A percentile compares a stretch with the other conserved stretches of the same genome.
Conservation (phyloP, 2,329 filamentous ascomycete species). For the Diaporthe sp. region DNA sequence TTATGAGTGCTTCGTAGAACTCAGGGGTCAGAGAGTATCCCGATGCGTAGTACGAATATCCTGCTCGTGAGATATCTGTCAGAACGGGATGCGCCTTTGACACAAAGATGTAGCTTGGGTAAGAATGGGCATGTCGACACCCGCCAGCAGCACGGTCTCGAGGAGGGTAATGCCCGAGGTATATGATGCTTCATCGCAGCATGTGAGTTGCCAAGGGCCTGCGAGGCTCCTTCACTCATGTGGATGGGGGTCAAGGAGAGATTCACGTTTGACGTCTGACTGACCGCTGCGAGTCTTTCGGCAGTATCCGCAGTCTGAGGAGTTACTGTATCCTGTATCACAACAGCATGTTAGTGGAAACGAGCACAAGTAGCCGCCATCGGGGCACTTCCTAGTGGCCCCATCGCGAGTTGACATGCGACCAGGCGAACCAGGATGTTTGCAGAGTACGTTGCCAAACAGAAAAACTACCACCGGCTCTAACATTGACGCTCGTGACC, state of each 20-base stretch:
- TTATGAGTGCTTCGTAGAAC: slow-evolving; percentile 79
- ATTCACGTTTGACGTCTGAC: slow-evolving; percentile 60
- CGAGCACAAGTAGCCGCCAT: slow-evolving; percentile 11
- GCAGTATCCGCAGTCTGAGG: slow-evolving; percentile 67
- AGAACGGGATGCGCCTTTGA: slow-evolving; percentile 28
- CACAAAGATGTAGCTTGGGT: neutral
- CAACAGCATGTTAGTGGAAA: slow-evolving; percentile 27
- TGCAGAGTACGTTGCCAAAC: slow-evolving; percentile 14
- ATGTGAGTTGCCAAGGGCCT: neutral
- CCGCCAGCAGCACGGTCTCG: neutral
- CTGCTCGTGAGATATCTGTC: slow-evolving; percentile 54
- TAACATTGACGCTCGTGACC: neutral
- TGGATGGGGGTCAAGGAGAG: slow-evolving; percentile 38
- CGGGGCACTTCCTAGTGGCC: neutral
- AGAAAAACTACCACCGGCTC: neutral
- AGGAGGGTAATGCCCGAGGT: neutral
- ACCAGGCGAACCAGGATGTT: neutral
- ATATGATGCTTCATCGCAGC: neutral
- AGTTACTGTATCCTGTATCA: slow-evolving; percentile 63
- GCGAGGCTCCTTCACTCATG: slow-evolving; percentile 14
- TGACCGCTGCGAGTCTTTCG: slow-evolving; percentile 61
- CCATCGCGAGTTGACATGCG: slow-evolving; percentile 10
- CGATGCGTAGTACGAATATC: slow-evolving; percentile 79
- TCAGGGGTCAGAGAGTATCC: slow-evolving; percentile 71
- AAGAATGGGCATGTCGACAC: neutral